Conservation (phyloP, 495 filamentous ascomycete species). For the Talaromyces wortmannii region DNA sequence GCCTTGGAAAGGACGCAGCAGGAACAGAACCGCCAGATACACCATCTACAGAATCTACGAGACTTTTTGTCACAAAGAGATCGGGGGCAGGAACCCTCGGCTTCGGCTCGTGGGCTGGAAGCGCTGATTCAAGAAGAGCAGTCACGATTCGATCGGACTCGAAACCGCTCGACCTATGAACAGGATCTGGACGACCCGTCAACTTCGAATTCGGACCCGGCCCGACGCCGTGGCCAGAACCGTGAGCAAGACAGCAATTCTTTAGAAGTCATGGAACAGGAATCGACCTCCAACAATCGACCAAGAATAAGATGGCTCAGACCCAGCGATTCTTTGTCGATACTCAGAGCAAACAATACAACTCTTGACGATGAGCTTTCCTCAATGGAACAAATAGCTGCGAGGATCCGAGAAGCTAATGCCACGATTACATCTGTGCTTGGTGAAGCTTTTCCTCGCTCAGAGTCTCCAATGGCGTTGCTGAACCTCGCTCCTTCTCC, state of each 20-base stretch:
- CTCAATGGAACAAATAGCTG: no score
- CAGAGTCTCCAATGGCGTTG: not conserved
- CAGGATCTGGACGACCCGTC: conserved; percentile 13
- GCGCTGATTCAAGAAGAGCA: conserved; percentile 31
- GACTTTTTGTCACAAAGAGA: conserved; percentile 28
- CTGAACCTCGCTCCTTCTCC: not conserved
- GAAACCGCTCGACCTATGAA: conserved; percentile 16
- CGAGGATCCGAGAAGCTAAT: not conserved
- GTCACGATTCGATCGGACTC: conserved; percentile 13
- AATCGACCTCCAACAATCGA: not conserved
- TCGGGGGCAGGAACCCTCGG: conserved; percentile 16
- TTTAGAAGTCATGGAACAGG: not conserved
- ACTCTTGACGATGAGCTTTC: not conserved
- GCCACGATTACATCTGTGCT: not conserved
- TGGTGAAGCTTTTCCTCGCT: not conserved
- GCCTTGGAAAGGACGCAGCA: conserved; percentile 12
- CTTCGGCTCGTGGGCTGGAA: conserved; percentile 29
- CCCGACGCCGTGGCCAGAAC: not conserved
- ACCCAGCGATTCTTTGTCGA: not conserved
- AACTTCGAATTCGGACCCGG: conserved; percentile 4
- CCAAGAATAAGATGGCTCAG: not conserved
- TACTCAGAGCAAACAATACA: not conserved
- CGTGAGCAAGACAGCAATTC: not conserved
- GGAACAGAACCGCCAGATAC: conserved; percentile 14
- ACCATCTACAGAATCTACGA: conserved; percentile 31